A percentile compares a stretch with the other conserved stretches of the same genome.
Conservation (phyloP, 169 alveolate species). For the Theileria parva region DNA sequence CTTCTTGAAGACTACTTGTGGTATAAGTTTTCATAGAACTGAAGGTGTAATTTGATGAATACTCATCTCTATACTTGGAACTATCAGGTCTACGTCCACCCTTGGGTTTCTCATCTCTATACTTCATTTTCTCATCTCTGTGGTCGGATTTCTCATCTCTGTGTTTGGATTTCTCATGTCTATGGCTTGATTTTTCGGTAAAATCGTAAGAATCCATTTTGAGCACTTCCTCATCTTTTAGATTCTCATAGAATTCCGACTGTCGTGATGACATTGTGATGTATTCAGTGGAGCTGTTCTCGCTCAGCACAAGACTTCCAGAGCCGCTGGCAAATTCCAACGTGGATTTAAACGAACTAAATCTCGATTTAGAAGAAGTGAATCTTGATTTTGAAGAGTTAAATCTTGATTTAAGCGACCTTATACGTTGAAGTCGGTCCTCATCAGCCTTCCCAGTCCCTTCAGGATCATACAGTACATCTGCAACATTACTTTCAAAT, state of each 20-base stretch:
- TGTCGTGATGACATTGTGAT: not conserved
- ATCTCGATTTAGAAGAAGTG: not conserved
- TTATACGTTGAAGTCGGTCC: not conserved
- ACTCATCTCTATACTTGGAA: not conserved
- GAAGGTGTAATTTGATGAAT: not conserved
- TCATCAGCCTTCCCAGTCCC: slow-evolving; percentile 8
- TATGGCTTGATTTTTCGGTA: not conserved
- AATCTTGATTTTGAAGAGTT: not conserved
- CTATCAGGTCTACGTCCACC: not conserved
- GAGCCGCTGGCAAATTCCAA: not conserved
- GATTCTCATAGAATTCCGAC: not conserved
- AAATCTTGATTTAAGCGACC: not conserved
- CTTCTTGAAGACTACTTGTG: not conserved
- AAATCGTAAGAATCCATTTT: not conserved
- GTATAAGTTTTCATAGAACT: not conserved
- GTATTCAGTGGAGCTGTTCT: not conserved
- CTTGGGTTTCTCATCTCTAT: too few relatives aligned
- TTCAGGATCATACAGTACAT: not conserved
- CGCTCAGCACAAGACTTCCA: not conserved
- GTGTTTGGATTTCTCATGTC: too few relatives aligned
- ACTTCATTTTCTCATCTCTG: too few relatives aligned
- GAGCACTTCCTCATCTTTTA: not conserved
- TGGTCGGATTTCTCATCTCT: too few relatives aligned
- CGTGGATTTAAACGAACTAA: not conserved
- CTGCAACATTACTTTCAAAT: not conserved